Evolutionary conservation across 2,329 filamentous ascomycete species (phyloP).

Genomic region (Ophiostoma novo-ulmi): DNA sequence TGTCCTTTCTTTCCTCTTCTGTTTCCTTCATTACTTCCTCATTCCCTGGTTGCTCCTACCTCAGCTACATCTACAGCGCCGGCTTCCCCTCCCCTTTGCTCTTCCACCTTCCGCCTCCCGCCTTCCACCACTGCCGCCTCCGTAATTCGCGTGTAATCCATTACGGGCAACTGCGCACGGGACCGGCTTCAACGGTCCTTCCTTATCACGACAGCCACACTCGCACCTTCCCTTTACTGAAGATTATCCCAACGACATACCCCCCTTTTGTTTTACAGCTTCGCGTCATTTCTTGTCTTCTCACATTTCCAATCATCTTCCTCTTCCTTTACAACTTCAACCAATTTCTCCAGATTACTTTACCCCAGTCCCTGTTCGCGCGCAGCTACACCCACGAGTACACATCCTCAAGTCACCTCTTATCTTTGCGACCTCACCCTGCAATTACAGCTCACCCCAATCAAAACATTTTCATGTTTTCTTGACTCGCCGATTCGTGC

Average conservation of each 20-base stretch:
- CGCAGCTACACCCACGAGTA: not conserved
- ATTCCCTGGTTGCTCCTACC: not conserved
- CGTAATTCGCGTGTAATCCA: constrained; percentile 5
- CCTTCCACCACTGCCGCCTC: not conserved
- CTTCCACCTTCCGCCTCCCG: not conserved
- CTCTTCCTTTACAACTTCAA: not conserved
- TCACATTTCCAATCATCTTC: too few relatives aligned
- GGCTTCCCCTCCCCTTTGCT: not conserved
- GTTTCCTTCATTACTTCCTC: not conserved
- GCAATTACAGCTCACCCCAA: not conserved
- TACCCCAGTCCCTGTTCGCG: too few relatives aligned
- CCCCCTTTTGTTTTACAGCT: not conserved
- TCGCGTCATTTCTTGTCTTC: not conserved
- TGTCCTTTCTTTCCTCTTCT: not conserved
- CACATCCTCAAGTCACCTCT: not conserved
- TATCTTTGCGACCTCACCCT: not conserved
- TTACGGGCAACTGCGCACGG: constrained; percentile 19
- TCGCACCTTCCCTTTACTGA: not conserved
- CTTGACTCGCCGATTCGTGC: not conserved
- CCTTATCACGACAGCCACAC: constrained; percentile 6
- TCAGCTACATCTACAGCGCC: not conserved
- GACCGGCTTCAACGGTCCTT: constrained; percentile 14
- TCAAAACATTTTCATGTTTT: not conserved
- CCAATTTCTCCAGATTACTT: not conserved
- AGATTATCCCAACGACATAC: not conserved